Percentiles rank a stretch among this genome's conserved stretches.
Evolutionary conservation across 2,329 filamentous ascomycete species (phyloP).

Genomic region (Escovopsis weberi): DNA sequence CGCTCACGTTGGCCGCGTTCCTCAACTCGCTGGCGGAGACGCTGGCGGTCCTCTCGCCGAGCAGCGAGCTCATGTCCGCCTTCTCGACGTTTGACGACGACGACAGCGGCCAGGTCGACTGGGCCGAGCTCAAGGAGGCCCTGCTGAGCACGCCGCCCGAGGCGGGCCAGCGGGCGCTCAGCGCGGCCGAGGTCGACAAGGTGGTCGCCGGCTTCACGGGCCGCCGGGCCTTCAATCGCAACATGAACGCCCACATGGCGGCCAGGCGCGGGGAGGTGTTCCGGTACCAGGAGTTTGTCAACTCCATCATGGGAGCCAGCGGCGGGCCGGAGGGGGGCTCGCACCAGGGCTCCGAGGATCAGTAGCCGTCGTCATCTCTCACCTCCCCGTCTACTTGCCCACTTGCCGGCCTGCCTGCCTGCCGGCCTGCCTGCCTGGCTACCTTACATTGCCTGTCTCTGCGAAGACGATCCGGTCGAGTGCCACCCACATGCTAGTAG

Average conservation of each 20-base stretch:
- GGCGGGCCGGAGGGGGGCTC: slow-evolving; percentile 16
- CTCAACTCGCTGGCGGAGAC: slow-evolving; percentile 67
- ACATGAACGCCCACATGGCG: slow-evolving; percentile 34
- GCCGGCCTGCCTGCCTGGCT: no score
- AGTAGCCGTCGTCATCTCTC: not conserved
- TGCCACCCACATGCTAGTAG: no score
- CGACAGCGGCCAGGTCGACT: slow-evolving; percentile 83
- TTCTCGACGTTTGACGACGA: slow-evolving; percentile 94
- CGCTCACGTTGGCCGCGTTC: slow-evolving; percentile 73
- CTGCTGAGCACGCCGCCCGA: slow-evolving; percentile 72
- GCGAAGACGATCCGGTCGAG: not conserved
- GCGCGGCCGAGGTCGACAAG: slow-evolving; percentile 64
- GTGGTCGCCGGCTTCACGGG: slow-evolving; percentile 81
- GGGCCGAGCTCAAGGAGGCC: slow-evolving; percentile 68
- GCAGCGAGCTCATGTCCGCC: slow-evolving; percentile 69
- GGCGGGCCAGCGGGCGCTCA: slow-evolving; percentile 48
- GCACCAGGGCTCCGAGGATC: slow-evolving; percentile 14
- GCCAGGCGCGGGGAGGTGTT: slow-evolving; percentile 74
- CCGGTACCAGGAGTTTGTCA: slow-evolving; percentile 84
- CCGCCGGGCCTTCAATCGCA: slow-evolving; percentile 65
- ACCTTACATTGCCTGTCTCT: not conserved
- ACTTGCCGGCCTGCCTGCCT: no score
- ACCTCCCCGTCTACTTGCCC: no score
- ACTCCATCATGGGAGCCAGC: slow-evolving; percentile 45
- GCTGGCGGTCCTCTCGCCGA: slow-evolving; percentile 59